Evolutionary conservation across 306 rosid genomes (phyloP), one percentile per base, ranked within the genome.

Genomic region (Fragaria ananassa): DNA sequence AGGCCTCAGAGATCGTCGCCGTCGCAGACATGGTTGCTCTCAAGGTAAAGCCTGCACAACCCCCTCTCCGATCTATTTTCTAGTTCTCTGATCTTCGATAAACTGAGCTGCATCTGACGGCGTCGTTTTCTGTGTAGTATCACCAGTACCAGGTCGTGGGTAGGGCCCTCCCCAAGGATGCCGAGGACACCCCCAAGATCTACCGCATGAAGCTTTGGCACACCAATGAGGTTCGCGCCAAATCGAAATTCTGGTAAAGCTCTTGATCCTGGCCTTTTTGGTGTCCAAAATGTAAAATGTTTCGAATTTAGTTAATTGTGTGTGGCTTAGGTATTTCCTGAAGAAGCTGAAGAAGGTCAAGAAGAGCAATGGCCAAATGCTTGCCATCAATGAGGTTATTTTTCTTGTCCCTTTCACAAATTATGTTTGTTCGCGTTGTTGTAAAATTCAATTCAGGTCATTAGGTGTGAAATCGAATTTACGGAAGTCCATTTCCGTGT

Each of bases 121-220:
- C 51, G 29, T 62, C 74, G 60, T 11, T 54, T 79, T 69, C 17
- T 44, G 62, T 11, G 66, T 62, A 91, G 98, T 91, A 84, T 27
- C 98, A 93, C 53, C 98, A 93, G 81, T 93, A 93, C 80, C 98
- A 93, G 82, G 98, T 93, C 0, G 98, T 93, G 37, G 98, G 98
- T 21, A 88, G 98, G 80, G 96, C 91, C 79, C 90, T 93, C 58
- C 98, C 98, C 3, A 79, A 96, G 10, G 96, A 89, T 37, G 1
- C 91, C 0, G 98, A 91, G 81, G 79, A 86, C 62, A 94, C 88
- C 41, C 41, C 41, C 7, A 37, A 41, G 89, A 93, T 93, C 60
- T 93, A 91, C 80, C 90, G 98, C 21, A 93, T 93, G 98, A 93
- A 93, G 83, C 93, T 93, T 15, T 93, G 98, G 98, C 96, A 96